Conservation (phyloP, 1,284 basidiomycete species). For the Phylloporus sp. region DNA sequence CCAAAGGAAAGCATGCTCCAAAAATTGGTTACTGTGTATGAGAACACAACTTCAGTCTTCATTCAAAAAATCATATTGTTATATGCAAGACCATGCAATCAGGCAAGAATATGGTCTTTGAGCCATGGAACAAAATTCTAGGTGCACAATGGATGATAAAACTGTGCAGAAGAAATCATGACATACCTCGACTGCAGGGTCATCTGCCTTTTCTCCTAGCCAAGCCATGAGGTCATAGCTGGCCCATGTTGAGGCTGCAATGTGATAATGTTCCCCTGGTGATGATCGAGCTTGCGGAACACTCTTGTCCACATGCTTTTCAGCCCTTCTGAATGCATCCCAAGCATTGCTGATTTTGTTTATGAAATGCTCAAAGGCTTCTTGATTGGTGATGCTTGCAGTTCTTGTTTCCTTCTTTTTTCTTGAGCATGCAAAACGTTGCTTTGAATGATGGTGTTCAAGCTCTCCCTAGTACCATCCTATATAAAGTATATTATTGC, state of each 20-base stretch:
- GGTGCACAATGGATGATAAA: neutral
- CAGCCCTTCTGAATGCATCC: neutral
- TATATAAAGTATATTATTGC: too few relatives aligned
- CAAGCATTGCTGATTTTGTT: neutral
- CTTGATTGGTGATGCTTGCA: conserved; percentile 9
- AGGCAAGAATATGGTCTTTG: neutral
- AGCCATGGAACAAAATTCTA: neutral
- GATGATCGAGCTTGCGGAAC: too few relatives aligned
- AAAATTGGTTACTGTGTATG: neutral
- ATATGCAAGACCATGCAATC: neutral
- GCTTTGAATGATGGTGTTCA: conserved; percentile 8
- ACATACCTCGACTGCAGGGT: neutral
- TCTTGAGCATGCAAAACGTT: neutral
- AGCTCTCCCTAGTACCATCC: conserved; percentile 18
- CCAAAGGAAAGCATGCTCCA: neutral
- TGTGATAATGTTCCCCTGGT: neutral
- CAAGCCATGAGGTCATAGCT: neutral
- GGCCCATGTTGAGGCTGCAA: neutral
- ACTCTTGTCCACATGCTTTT: neutral
- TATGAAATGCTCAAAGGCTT: conserved; percentile 10
- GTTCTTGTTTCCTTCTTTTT: conserved; percentile 11
- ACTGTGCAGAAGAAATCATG: neutral
- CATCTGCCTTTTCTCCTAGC: neutral
- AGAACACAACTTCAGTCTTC: neutral
- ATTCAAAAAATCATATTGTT: neutral